Base-by-base conservation (phyloP, 2,329 filamentous ascomycete genomes). In the Xylaria polymorpha region DNA sequence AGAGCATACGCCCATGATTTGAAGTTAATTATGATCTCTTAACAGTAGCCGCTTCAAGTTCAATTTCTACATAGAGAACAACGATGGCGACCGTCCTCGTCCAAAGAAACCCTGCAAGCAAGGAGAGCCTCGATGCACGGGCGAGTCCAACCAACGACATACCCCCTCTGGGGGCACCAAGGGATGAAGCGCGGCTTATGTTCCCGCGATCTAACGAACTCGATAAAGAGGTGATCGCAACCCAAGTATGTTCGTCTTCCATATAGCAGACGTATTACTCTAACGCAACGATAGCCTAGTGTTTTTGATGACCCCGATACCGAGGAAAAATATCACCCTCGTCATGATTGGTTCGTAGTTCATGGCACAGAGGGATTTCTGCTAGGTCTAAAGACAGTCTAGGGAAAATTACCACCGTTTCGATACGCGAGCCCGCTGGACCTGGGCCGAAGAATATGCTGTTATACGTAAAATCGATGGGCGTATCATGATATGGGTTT, bases 401-500 rank as follows among this genome's bases (percentile, higher is more conserved):
- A 65, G 63, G 63, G 63, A 65, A 37, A 65, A 65, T 20, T 65
- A 65, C 32, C 77, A 78, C 55, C 75, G 78, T 3, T 80, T 80
- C 39, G 78, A 80, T 46, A 75, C 78, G 0, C 67, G 64, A 20
- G 77, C 77, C 44, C 72, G 77, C 56, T 80, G 79, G 78, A 79
- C 78, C 0, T 80, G 77, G 77, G 73, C 51, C 6, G 79, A 80
- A 51, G 78, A 79, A 59, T 69, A 72, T 10, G 65, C 70, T 0
- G 71, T 80, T 4, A 70, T 80, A 8, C 68, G 74, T 8, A 77
- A 74, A 64, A 74, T 79, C 43, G 79, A 80, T 53, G 71, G 63
- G 53, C 71, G 70, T 1, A 84, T 85, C 66, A 83, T 85, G 82
- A 64, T 82, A 2, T 86, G 81, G 78, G 76, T 80, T 0, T 85